Evolutionary conservation across 208 protist species (phyloP), one percentile per base, ranked within the genome.

Genomic region (Strigomonas galati): DNA sequence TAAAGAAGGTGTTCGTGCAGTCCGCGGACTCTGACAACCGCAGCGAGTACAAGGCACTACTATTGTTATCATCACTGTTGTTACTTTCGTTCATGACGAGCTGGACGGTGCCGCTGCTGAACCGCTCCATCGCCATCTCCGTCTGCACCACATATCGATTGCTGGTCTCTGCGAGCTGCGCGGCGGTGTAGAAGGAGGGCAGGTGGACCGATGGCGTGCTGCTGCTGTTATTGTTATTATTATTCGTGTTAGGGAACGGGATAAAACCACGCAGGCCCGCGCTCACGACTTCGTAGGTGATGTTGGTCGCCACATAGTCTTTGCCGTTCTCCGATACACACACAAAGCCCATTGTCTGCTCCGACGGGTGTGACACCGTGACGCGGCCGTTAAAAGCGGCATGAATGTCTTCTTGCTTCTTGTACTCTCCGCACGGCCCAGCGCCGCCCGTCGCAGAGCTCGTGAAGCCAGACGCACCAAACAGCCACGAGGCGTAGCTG

Each of bases 251-350:
- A 4, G 49, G 35, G 2, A 80, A n/a, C 0, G 66, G 57, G 40
- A 85, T 77, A 65, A 92, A 76, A n/a, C 86, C 82, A 23, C 43
- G 58, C 48, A 92, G 59, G 15, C 67, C 56, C n/a, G 69, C 72
- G 23, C 76, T 72, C n/a, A 87, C 71, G 27, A 92, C 82, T 56
- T 89, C 82, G 74, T 82, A 92, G 15, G 86, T 92, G 32, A 92
- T 74, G 56, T 71, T 61, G 30, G 78, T 87, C 17, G 82, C 76
- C 37, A 79, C 61, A 65, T 92, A 92, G 27, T 76, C 30, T 17
- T 58, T 46, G n/a, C 86, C 86, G 56, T 92, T 78, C 31, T 78
- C 68, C 7, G 82, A 89, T 55, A 87, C 75, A 58, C 86, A 92
- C 3, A 92, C 74, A 54, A 81, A 78, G 32, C 86, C 86, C 0